Percentiles rank a stretch among this genome's conserved stretches.
Conservation (phyloP, 192 early-diverging fungal genomes). For the Backusella tarrabulga region DNA sequence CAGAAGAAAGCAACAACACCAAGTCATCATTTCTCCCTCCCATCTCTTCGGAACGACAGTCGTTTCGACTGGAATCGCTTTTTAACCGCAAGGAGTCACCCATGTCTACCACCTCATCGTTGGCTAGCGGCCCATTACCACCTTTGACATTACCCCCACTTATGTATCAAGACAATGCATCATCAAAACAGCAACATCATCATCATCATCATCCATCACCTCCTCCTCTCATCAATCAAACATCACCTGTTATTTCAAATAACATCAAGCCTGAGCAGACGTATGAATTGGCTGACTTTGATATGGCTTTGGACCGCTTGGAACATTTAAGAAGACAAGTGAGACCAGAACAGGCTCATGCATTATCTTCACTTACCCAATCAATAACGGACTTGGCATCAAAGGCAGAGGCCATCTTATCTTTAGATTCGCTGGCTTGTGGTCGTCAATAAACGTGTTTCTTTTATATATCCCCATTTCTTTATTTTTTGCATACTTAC, state of each 20-base stretch:
- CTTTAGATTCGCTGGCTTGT: constrained; percentile 11
- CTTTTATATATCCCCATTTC: not conserved
- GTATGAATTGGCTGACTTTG: constrained; percentile 15
- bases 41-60: constrained; percentile 12
- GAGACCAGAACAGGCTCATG: constrained; percentile 16
- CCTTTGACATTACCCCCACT: constrained; percentile 7
- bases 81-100: not conserved
- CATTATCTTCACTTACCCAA: constrained; percentile 17
- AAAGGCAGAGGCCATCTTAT: constrained; percentile 14
- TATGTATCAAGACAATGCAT: not conserved
- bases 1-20: not conserved
- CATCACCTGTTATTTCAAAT: not conserved
- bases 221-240: not conserved
- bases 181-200: too few relatives aligned
- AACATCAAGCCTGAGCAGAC: not conserved
- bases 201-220: not conserved
- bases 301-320: constrained; percentile 4
- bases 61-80: constrained; percentile 8
- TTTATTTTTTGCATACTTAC: not conserved
- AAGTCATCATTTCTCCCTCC: constrained; percentile 5
- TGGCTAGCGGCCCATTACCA: not conserved
- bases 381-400: not conserved
- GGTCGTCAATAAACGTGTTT: constrained; percentile 2
- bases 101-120: not conserved
- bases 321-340: constrained; percentile 16